Evolutionary conservation across 208 protist species (phyloP).

Genomic region (Trichomonas gallinae): DNA sequence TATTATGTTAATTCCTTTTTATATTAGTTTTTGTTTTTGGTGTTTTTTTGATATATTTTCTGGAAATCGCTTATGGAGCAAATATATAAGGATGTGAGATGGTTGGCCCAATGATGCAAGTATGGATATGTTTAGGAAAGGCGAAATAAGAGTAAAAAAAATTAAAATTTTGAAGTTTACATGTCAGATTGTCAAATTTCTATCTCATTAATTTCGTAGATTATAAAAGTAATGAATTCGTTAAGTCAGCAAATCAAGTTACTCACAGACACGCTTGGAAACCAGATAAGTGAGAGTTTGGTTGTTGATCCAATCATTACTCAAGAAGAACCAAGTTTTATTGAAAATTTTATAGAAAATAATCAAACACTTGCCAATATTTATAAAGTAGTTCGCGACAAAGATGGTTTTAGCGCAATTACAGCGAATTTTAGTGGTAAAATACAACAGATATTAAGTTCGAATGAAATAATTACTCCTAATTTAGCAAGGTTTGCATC

Average conservation of each 20-base stretch:
- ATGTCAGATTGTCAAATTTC: too few species aligned
- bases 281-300: not conserved
- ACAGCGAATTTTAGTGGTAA: not conserved
- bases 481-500: not conserved
- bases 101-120: too few species aligned
- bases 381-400: not conserved
- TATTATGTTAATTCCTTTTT: too few species aligned
- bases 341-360: not conserved
- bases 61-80: too few species aligned
- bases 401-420: not conserved
- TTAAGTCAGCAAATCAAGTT: not conserved
- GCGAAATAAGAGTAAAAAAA: too few species aligned
- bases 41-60: too few species aligned
- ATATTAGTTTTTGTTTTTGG: too few species aligned
- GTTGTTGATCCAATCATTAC: not conserved
- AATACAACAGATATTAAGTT: not conserved
- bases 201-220: too few species aligned
- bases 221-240: not conserved
- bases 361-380: not conserved
- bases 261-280: not conserved
- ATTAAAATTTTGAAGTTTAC: too few species aligned
- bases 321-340: not conserved
- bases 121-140: too few species aligned
- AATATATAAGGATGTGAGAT: too few species aligned
- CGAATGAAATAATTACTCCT: not conserved